Evolutionary conservation across 2,329 filamentous ascomycete genomes (phyloP).

Genomic region (Didymella lethalis): DNA sequence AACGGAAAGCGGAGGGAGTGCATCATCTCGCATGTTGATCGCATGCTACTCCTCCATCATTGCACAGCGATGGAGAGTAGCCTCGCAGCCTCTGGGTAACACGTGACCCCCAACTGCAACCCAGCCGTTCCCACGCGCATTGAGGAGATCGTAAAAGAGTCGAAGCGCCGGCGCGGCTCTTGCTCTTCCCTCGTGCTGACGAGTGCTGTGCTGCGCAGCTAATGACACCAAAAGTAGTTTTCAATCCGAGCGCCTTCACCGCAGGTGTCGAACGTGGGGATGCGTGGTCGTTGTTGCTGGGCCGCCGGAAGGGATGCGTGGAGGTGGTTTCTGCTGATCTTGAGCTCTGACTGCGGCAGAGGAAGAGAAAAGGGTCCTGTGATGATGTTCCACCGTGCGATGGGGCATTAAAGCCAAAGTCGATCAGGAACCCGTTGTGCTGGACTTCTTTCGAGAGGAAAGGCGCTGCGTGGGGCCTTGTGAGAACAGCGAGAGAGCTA

Average conservation of each 20-base stretch:
- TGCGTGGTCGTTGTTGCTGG: slow-evolving; percentile 41
- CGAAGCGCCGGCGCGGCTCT: slow-evolving; percentile 38
- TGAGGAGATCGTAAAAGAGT: slow-evolving; percentile 47
- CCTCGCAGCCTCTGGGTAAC: slow-evolving; percentile 32
- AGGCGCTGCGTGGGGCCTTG: slow-evolving; percentile 34
- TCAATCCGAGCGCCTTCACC: slow-evolving; percentile 47
- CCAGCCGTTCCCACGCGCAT: slow-evolving; percentile 41
- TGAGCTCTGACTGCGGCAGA: slow-evolving; percentile 24
- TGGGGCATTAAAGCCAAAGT: slow-evolving; percentile 48
- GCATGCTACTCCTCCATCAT: slow-evolving; percentile 28
- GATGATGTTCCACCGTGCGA: slow-evolving; percentile 42
- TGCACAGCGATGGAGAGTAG: slow-evolving; percentile 26
- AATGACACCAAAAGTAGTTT: slow-evolving; percentile 45
- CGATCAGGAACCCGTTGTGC: slow-evolving; percentile 40
- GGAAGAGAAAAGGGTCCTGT: slow-evolving; percentile 36
- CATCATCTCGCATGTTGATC: slow-evolving; percentile 35
- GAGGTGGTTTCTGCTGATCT: slow-evolving; percentile 18
- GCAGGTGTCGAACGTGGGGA: slow-evolving; percentile 25
- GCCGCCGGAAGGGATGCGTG: background rate
- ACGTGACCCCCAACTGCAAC: slow-evolving; percentile 1
- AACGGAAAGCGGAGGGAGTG: slow-evolving; percentile 50
- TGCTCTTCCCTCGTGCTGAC: background rate
- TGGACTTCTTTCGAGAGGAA: slow-evolving; percentile 10
- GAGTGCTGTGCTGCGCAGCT: slow-evolving; percentile 34
- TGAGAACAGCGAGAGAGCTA: slow-evolving; percentile 49